These are phyloP conservation scores for Phialemoniopsis sp. DNA, from an alignment of 2,329 filamentous ascomycete species.

Conservation along the genomic window DNA sequence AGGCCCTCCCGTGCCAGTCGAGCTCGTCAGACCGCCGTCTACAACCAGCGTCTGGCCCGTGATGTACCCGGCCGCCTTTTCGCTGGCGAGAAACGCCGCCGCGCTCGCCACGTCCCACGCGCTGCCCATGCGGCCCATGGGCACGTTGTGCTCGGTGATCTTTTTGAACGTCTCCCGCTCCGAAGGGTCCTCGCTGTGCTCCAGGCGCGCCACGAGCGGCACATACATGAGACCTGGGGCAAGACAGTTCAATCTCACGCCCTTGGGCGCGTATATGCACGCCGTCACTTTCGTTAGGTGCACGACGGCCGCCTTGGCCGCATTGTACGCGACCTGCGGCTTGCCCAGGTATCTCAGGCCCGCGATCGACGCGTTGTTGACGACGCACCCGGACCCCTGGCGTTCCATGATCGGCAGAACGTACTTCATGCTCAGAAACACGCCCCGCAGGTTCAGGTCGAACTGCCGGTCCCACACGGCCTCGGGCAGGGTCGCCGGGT, in stretches of 20 bases:
- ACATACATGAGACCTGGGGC: slow-evolving; percentile 72
- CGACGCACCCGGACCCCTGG: slow-evolving; percentile 25
- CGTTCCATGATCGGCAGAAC: slow-evolving; percentile 41
- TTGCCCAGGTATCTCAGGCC: slow-evolving; percentile 46
- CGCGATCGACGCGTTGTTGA: slow-evolving; percentile 36
- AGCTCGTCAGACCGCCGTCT: slow-evolving; percentile 21
- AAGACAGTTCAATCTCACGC: slow-evolving; percentile 68
- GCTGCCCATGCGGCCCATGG: slow-evolving; percentile 45
- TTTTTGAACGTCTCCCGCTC: slow-evolving; percentile 38
- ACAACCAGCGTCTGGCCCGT: slow-evolving; percentile 40
- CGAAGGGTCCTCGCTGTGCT: slow-evolving; percentile 30
- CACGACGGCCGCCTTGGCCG: slow-evolving; percentile 63
- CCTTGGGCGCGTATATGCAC: slow-evolving; percentile 67
- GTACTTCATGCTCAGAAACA: slow-evolving; percentile 38
- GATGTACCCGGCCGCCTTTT: slow-evolving; percentile 46
- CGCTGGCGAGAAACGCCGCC: slow-evolving; percentile 45
- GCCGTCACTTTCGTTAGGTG: slow-evolving; percentile 62
- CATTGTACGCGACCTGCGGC: slow-evolving; percentile 69
- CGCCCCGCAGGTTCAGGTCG: slow-evolving; percentile 41
- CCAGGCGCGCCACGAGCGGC: slow-evolving; percentile 33
- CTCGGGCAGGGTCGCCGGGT: slow-evolving; percentile 34
- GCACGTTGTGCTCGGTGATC: slow-evolving; percentile 43
- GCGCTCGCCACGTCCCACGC: slow-evolving; percentile 47
- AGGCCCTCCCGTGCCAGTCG: slow-evolving; percentile 9
- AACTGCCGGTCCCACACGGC: slow-evolving; percentile 38